A percentile compares a stretch with the other conserved stretches of the same genome.
phyloP scores from a whole-genome alignment of 2,329 filamentous ascomycete genomes.

The Aspergillus sp. region DNA sequence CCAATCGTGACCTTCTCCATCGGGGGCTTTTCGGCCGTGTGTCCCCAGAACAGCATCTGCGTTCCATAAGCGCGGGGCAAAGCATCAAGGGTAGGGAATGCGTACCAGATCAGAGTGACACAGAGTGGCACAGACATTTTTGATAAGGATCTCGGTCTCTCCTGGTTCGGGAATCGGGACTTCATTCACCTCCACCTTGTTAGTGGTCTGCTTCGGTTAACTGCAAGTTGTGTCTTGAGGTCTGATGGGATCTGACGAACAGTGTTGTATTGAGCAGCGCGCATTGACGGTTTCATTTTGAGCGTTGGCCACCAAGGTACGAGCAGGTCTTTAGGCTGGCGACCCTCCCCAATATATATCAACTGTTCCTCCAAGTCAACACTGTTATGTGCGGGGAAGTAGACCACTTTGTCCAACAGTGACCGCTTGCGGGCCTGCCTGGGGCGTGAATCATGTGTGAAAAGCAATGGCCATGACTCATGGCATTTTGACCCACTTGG shows the following conservation, averaged over 20 bases:
- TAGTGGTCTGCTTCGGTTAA: too few relatives aligned
- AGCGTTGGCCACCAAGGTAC: too few relatives aligned
- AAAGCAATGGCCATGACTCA: too few relatives aligned
- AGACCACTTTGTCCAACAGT: too few relatives aligned
- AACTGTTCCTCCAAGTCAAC: too few relatives aligned
- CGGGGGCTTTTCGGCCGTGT: conserved; percentile 3
- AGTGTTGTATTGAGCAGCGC: neutral
- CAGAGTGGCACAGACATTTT: conserved; percentile 7
- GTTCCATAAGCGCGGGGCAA: neutral
- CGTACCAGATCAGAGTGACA: conserved; percentile 15
- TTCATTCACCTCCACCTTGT: conserved; percentile 11
- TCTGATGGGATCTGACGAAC: too few relatives aligned
- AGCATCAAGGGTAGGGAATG: neutral
- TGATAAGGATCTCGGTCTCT: conserved; percentile 12
- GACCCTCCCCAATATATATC: too few relatives aligned
- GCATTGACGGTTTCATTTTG: neutral
- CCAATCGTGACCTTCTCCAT: conserved; percentile 10
- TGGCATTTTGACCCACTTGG: too few relatives aligned
- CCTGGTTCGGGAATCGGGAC: conserved; percentile 6
- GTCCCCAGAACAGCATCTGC: conserved; percentile 6
- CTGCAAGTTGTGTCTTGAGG: neutral
- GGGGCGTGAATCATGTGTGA: too few relatives aligned
- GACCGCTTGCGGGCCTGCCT: too few relatives aligned
- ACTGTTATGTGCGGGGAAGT: too few relatives aligned
- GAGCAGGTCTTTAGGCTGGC: too few relatives aligned